Base-by-base conservation (phyloP, 2,329 filamentous ascomycete species). In the Xylaria sp. region DNA sequence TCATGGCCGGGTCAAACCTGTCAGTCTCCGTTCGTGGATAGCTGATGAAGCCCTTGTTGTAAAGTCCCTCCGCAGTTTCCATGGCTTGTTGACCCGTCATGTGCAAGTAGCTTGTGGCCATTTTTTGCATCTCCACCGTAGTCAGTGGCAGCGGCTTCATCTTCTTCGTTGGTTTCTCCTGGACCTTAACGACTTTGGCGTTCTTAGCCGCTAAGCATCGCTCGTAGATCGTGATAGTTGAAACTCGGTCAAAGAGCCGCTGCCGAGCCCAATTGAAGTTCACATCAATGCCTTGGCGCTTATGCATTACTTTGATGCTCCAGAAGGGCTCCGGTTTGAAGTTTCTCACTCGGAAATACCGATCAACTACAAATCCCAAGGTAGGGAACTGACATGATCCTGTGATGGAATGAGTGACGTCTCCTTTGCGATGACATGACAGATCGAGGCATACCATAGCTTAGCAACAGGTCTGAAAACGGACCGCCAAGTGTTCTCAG, bases 21-120 rank as follows among this genome's bases (percentile, higher is more conserved):
- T 99, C 94, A 0, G 94, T 99, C 74, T 99, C 94, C 0, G 94
- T 99, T 74, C 94, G 87, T 1, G 94, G 94, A 74, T 99, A 99
- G 74, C 92, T 97, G 75, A 99, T 96, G 76, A 92, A 97, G 0
- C 94, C 94, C 73, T 89, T 92, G 52, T 92, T 92, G 77, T 99
- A 99, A 1, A 99, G 83, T 4, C 80, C 79, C 74, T 99, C 94
- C 3, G 94, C 94, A 23, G 88, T 80, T 53, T 82, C 88, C 92
- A 99, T 97, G 50, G 96, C 91, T 61, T 88, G 83, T 67, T 96
- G 89, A 76, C 92, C 92, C 64, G 87, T 91, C 86, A 99, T 91
- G n/a, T 86, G 86, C 23, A 99, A 81, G 69, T 95, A 91, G 34
- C 87, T 83, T 65, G 90, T 96, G 10, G 94, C 93, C 76, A 92